phyloP scores from a whole-genome alignment of 2,329 filamentous ascomycete genomes.

The Amauroascus niger region DNA sequence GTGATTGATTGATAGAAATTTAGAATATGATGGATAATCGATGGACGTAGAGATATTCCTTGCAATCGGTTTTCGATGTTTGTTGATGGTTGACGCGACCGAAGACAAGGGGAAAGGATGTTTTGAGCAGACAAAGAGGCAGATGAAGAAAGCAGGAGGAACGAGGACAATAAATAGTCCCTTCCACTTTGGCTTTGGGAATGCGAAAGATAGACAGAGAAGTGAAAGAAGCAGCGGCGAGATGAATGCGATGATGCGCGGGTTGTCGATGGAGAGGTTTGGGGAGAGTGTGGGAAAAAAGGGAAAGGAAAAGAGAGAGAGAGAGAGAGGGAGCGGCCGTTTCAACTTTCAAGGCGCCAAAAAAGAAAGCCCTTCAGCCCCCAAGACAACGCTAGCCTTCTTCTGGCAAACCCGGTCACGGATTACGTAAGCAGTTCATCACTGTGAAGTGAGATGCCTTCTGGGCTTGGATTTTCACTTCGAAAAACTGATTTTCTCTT shows the following conservation, averaged over 20 bases:
- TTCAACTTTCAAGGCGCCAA: not conserved
- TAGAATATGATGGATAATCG: not conserved
- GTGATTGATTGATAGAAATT: conserved; percentile 33
- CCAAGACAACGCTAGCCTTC: not conserved
- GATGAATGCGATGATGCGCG: conserved; percentile 4
- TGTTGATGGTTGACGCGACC: conserved; percentile 3
- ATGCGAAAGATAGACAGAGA: not conserved
- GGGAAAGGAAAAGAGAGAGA: not conserved
- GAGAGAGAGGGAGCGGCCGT: too few species aligned
- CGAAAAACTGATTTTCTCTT: too few species aligned
- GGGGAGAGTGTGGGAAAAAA: conserved; percentile 4
- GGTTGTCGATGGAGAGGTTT: not conserved
- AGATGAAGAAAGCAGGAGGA: not conserved
- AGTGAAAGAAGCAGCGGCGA: conserved; percentile 1
- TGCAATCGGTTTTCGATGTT: too few species aligned
- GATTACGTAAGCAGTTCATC: not conserved
- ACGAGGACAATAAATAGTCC: not conserved
- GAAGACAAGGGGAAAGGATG: not conserved
- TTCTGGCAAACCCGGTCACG: not conserved
- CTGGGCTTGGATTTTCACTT: too few species aligned
- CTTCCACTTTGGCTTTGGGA: not conserved
- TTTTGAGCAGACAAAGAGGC: not conserved
- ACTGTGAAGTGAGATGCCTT: too few species aligned
- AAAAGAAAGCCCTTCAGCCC: conserved; percentile 2
- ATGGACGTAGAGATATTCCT: too few species aligned